A percentile compares a stretch with the other conserved stretches of the same genome.
These are phyloP conservation scores for Lepidium didymum DNA, from an alignment of 345 rosid species.

Conservation along the genomic window DNA sequence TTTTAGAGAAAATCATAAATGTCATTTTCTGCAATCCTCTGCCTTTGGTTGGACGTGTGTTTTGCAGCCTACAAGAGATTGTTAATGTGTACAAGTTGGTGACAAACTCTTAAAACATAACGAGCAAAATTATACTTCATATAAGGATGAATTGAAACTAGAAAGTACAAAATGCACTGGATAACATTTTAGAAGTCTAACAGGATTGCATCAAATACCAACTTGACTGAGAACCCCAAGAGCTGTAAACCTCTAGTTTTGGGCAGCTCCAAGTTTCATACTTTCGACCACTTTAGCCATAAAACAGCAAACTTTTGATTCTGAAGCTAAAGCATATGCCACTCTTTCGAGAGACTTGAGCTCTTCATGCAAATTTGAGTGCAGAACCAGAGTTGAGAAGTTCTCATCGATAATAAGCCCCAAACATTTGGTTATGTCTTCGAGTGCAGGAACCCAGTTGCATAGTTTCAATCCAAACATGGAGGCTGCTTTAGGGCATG, in stretches of 20 bases:
- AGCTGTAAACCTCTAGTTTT: slow-evolving; percentile 15
- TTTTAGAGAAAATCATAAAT: background rate
- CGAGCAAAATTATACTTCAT: background rate
- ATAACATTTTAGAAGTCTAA: background rate
- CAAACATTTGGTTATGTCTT: slow-evolving; percentile 51
- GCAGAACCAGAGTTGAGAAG: slow-evolving; percentile 61
- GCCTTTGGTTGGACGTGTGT: background rate
- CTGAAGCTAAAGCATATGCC: slow-evolving; percentile 52
- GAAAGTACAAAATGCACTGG: slow-evolving; percentile 4
- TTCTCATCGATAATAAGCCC: slow-evolving; percentile 70
- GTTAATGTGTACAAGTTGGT: background rate
- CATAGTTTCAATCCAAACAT: slow-evolving; percentile 50
- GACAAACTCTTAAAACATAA: background rate
- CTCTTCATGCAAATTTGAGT: slow-evolving; percentile 65
- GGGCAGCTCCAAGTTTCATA: slow-evolving; percentile 38
- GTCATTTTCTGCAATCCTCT: background rate
- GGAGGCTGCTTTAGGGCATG: slow-evolving; percentile 58
- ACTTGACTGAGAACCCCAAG: background rate
- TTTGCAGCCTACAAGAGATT: background rate
- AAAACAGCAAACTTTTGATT: slow-evolving; percentile 47
- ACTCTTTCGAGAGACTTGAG: slow-evolving; percentile 41
- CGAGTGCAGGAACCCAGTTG: slow-evolving; percentile 73
- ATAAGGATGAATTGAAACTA: background rate
- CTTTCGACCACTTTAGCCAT: slow-evolving; percentile 39
- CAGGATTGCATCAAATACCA: background rate